Conservation (phyloP, 2,329 filamentous ascomycete genomes). For the Alternaria ventricosa region DNA sequence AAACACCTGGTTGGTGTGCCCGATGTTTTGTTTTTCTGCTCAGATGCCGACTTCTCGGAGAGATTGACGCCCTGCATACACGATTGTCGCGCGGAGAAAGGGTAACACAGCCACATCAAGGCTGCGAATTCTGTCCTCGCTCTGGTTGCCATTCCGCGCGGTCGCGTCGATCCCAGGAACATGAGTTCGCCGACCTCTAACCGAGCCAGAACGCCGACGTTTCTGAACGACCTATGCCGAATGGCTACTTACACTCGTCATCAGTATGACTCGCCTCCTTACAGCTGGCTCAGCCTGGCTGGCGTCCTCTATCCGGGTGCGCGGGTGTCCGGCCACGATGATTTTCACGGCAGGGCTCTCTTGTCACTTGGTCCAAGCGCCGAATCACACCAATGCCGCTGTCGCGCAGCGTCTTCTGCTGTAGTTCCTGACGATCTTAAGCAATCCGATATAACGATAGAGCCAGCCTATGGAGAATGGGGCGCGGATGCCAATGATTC, state of each 20-base stretch:
- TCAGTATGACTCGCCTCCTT: conserved; percentile 2
- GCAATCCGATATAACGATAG: not conserved
- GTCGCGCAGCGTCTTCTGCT: not conserved
- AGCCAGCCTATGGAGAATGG: not conserved
- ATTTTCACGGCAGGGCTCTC: not conserved
- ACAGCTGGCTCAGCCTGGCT: not conserved
- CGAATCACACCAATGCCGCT: not conserved
- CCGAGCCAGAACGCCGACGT: not conserved
- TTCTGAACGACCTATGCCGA: not conserved
- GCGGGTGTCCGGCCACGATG: not conserved
- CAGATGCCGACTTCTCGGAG: not conserved
- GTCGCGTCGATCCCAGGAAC: not conserved
- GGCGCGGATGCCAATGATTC: not conserved
- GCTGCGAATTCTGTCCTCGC: not conserved
- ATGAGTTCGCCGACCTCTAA: conserved; percentile 7
- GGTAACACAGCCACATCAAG: not conserved
- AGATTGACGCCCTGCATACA: not conserved
- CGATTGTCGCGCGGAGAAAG: not conserved
- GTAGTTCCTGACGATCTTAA: not conserved
- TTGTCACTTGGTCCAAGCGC: not conserved
- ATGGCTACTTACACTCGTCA: not conserved
- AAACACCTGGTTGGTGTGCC: not conserved
- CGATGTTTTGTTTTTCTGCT: not conserved
- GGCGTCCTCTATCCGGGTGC: not conserved
- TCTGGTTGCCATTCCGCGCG: not conserved